These are phyloP conservation scores for Fusarium coffeatum DNA, from an alignment of 2,329 filamentous ascomycete species.

Conservation along the genomic window DNA sequence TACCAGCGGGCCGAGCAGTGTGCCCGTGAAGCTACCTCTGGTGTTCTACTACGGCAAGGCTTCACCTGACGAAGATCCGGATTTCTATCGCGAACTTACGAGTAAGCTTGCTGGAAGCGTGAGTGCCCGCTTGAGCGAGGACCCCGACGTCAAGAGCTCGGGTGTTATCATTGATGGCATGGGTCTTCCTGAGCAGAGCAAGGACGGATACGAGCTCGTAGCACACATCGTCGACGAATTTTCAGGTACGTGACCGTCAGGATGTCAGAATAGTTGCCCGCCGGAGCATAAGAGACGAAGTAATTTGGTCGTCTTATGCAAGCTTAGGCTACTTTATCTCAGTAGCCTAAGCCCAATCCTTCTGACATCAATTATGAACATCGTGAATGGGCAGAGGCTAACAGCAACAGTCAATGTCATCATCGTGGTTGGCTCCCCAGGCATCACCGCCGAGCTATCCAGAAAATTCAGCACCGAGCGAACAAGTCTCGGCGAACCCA, in stretches of 20 bases:
- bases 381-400: constrained; percentile 7
- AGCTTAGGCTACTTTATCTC: too few species aligned
- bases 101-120: constrained; percentile 83
- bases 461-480: constrained; percentile 71
- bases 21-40: constrained; percentile 91
- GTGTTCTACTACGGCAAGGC: constrained; percentile 88
- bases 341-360: too few species aligned
- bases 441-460: constrained; percentile 78
- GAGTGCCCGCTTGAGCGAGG: constrained; percentile 80
- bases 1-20: constrained; percentile 86
- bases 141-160: constrained; percentile 74
- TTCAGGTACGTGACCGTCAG: constrained; percentile 53
- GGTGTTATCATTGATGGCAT: constrained; percentile 91
- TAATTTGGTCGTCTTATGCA: too few species aligned
- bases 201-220: constrained; percentile 78
- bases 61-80: constrained; percentile 77
- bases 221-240: constrained; percentile 76
- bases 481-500: constrained; percentile 71
- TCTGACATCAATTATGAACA: not conserved
- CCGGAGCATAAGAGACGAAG: too few species aligned
- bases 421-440: constrained; percentile 82
- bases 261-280: too few species aligned
- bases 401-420: constrained; percentile 79
- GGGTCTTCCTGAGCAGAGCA: constrained; percentile 73
- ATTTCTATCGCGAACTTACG: constrained; percentile 78